Percentiles rank a stretch among this genome's conserved stretches.
phyloP scores from a whole-genome alignment of 2,329 filamentous ascomycete genomes.

The Fusarium miscanthi region DNA sequence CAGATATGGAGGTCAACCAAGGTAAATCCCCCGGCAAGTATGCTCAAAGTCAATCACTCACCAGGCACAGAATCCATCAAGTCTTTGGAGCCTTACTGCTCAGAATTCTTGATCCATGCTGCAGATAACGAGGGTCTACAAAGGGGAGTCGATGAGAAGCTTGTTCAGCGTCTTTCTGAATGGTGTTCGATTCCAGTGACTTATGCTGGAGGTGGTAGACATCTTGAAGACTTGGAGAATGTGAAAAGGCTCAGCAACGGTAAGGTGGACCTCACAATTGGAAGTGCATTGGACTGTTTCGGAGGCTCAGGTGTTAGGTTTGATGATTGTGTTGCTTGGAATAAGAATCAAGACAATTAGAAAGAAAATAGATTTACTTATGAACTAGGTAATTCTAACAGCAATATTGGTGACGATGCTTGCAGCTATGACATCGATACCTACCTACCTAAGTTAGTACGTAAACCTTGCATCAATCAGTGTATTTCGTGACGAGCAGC shows the following conservation, averaged over 20 bases:
- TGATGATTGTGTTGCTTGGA: constrained; percentile 91
- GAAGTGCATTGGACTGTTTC: constrained; percentile 95
- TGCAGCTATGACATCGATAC: neutral
- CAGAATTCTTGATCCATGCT: constrained; percentile 96
- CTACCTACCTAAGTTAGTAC: too few relatives aligned
- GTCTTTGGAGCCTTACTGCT: constrained; percentile 88
- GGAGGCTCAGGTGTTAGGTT: constrained; percentile 88
- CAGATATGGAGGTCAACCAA: constrained; percentile 92
- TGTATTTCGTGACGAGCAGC: neutral
- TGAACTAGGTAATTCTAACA: neutral
- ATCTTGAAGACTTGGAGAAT: constrained; percentile 81
- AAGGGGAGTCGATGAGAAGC: constrained; percentile 85
- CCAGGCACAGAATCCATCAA: constrained; percentile 76
- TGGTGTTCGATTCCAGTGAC: constrained; percentile 96
- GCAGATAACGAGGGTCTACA: constrained; percentile 97
- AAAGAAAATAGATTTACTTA: constrained; percentile 9
- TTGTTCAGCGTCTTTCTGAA: constrained; percentile 79
- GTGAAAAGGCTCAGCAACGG: constrained; percentile 83
- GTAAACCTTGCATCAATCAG: neutral
- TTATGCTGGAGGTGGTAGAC: constrained; percentile 93
- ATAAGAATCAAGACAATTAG: constrained; percentile 60
- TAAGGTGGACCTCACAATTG: constrained; percentile 92
- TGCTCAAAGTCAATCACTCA: constrained; percentile 21
- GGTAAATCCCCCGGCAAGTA: constrained; percentile 61
- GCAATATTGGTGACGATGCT: neutral